Evolutionary conservation across 2,329 filamentous ascomycete genomes (phyloP).

Genomic region (Verticillium longisporum): DNA sequence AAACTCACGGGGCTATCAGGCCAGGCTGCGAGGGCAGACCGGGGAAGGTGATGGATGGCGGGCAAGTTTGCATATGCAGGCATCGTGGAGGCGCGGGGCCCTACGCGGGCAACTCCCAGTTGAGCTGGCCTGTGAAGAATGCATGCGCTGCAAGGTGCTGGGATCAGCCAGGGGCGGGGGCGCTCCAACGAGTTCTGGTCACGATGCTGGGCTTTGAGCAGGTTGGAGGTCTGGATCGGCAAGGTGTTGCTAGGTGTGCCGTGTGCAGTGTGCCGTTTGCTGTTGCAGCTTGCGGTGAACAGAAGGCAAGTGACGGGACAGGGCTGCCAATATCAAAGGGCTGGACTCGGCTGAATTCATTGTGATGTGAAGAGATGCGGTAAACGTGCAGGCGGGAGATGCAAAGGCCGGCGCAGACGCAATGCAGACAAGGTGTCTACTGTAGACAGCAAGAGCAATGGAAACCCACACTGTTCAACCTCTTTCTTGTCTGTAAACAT

Average conservation of each 20-base stretch:
- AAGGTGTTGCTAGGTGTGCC: too few relatives aligned
- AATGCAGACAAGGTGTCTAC: neutral
- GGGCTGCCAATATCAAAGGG: neutral
- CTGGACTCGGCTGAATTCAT: neutral
- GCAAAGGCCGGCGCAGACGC: neutral
- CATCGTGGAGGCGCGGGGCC: neutral
- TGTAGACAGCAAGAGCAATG: neutral
- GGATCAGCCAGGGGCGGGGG: too few relatives aligned
- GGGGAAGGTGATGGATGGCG: neutral
- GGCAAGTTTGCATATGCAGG: neutral
- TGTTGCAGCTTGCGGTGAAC: neutral
- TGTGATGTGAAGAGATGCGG: neutral
- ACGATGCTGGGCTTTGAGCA: neutral
- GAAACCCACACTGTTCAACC: too few relatives aligned
- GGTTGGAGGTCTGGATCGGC: neutral
- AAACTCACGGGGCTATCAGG: neutral
- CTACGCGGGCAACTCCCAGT: neutral
- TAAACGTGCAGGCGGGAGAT: neutral
- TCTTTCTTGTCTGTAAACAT: too few relatives aligned
- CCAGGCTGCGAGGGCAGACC: neutral
- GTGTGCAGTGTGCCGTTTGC: neutral
- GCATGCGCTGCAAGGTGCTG: neutral
- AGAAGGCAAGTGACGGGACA: neutral
- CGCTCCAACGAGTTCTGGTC: neutral
- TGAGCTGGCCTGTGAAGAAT: neutral